Base-by-base conservation (phyloP, 352 stramenopile species). In the Globisporangium barbulae region DNA sequence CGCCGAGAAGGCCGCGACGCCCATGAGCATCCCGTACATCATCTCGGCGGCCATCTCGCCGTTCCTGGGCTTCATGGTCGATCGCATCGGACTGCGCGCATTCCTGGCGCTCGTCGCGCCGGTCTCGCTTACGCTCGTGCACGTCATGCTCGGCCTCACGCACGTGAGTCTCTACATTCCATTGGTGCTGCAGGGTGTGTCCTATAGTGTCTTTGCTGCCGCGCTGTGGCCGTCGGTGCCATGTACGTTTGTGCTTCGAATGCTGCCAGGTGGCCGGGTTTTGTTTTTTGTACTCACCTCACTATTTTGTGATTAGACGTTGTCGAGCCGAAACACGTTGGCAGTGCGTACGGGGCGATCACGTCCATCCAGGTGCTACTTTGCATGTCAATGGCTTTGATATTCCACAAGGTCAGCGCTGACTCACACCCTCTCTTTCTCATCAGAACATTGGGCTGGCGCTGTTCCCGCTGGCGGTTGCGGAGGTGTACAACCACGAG, bases 21-120 rank as follows among this genome's bases (percentile, higher is more conserved):
- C 94, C 5, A 98, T 98, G 91, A 94, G 80, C 21, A 91, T 98
- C 53, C 94, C 94, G 48, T 98, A 98, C 73, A 90, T 97, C 42
- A 96, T 98, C 49, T 97, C 90, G 39, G 92, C 90, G 35, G 61
- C 91, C 37, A 87, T 97, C 49, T 97, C 85, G 33, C 94, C 93
- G 35, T 89, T 97, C 61, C 71, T 98, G 1, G 94, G 93, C 31
- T 96, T 96, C 53, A 68, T 96, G 49, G 89, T 98, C 22, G 94
- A 98, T 61, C 85, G 77, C 30, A 82, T 97, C 59, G 94, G 94
- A 13, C 62, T 92, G 37, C 85, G 91, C 21, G 92, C 91, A 12
- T 61, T 94, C 50, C 73, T 98, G 39, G 88, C 89, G 37, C 69
- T 95, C 3, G 31, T 97, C 12, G 86, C 93, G 12, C 83, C 92